Evolutionary conservation across 257 asterid species (phyloP).

Genomic region (Leptodermis oblonga): DNA sequence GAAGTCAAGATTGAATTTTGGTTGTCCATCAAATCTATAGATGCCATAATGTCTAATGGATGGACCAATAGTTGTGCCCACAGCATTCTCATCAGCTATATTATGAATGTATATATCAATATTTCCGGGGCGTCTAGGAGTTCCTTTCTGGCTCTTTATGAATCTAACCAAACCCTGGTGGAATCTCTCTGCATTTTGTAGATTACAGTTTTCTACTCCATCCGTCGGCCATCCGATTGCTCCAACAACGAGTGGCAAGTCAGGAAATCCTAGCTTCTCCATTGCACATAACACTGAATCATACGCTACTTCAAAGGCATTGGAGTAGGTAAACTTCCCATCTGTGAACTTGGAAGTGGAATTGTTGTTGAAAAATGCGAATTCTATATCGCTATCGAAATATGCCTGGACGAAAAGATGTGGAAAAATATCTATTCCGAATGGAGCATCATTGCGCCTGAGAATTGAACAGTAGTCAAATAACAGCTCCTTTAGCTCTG

Average conservation of each 20-base stretch:
- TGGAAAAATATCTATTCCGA: constrained; percentile 66
- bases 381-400: constrained; percentile 41
- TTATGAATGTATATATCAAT: constrained; percentile 51
- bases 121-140: constrained; percentile 42
- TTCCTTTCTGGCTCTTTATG: constrained; percentile 45
- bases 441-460: neutral
- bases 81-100: constrained; percentile 52
- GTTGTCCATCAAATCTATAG: constrained; percentile 55
- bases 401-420: constrained; percentile 40
- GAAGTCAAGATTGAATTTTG: constrained; percentile 56
- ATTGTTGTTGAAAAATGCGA: constrained; percentile 62
- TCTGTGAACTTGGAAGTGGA: constrained; percentile 37
- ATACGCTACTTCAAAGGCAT: constrained; percentile 57
- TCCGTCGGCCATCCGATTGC: constrained; percentile 91
- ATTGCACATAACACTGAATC: constrained; percentile 53
- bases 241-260: constrained; percentile 44
- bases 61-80: constrained; percentile 44
- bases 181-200: constrained; percentile 39
- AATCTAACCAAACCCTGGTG: constrained; percentile 51
- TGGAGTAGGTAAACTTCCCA: constrained; percentile 34
- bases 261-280: constrained; percentile 29
- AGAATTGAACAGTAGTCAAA: neutral
- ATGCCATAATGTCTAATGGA: constrained; percentile 79
- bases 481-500: neutral
- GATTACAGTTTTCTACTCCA: constrained; percentile 37